phyloP scores from a whole-genome alignment of 2,329 filamentous ascomycete genomes.

The Talaromyces sp. region DNA sequence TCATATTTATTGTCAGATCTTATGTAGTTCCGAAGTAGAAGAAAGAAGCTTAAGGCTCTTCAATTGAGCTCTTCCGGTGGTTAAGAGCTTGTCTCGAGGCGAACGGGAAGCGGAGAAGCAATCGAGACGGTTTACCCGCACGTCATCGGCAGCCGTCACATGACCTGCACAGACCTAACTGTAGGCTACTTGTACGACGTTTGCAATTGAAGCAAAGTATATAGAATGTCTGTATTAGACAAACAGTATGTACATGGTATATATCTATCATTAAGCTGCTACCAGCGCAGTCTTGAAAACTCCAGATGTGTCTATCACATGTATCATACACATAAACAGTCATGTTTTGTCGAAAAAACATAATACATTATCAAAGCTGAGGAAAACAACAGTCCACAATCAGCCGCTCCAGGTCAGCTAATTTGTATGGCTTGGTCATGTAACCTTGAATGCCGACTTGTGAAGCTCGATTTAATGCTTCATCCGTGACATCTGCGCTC shows the following conservation, averaged over 20 bases:
- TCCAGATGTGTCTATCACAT: neutral
- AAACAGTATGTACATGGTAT: neutral
- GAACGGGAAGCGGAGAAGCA: neutral
- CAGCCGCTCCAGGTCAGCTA: conserved; percentile 59
- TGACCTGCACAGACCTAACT: neutral
- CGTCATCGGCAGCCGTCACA: neutral
- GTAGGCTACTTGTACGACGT: no score
- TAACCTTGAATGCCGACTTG: conserved; percentile 65
- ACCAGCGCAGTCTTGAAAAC: neutral
- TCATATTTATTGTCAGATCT: neutral
- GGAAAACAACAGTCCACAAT: conserved; percentile 49
- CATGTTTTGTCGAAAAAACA: neutral
- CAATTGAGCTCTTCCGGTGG: neutral
- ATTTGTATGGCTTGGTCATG: conserved; percentile 66
- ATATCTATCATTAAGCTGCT: neutral
- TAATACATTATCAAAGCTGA: conserved; percentile 2
- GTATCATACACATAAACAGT: neutral
- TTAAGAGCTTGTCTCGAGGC: neutral
- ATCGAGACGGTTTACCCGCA: neutral
- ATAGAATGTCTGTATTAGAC: neutral
- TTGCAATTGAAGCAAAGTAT: neutral
- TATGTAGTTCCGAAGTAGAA: neutral
- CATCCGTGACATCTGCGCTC: conserved; percentile 65
- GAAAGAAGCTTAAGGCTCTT: neutral
- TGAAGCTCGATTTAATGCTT: conserved; percentile 58